Evolutionary conservation across 202 grass and related monocot species (phyloP).

Genomic region (Brachypodium distachyon): DNA sequence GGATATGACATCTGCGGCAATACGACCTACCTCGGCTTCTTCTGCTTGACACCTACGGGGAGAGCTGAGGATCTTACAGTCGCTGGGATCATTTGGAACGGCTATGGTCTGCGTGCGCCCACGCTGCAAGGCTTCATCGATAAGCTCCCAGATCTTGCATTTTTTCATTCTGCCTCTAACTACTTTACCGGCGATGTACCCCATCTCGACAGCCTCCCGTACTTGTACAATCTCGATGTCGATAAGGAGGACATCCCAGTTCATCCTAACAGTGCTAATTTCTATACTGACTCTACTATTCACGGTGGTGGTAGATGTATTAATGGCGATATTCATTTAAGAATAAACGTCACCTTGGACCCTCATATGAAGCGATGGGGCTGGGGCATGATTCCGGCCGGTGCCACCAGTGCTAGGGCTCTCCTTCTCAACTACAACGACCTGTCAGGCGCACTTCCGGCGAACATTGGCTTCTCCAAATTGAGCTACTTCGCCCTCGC

Average conservation of each 20-base stretch:
- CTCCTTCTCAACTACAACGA: conserved; percentile 37
- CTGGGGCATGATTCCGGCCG: too few species aligned
- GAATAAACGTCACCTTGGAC: too few species aligned
- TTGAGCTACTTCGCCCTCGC: conserved; percentile 50
- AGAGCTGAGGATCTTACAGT: neutral
- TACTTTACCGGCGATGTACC: neutral
- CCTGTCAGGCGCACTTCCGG: fast-evolving
- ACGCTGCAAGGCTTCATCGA: neutral
- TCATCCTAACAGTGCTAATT: too few species aligned
- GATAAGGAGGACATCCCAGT: too few species aligned
- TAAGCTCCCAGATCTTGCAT: conserved; percentile 9
- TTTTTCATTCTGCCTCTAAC: conserved; percentile 58
- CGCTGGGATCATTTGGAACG: conserved; percentile 16
- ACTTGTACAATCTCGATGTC: too few species aligned
- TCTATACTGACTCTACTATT: too few species aligned
- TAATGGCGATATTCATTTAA: too few species aligned
- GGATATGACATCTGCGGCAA: conserved; percentile 16
- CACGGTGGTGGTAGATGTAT: too few species aligned
- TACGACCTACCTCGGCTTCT: conserved; percentile 1
- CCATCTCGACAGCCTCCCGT: fast-evolving
- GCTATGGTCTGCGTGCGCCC: fast-evolving
- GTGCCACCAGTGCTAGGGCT: fast-evolving
- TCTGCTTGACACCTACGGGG: neutral
- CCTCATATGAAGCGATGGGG: too few species aligned
- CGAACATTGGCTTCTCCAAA: neutral